Evolutionary conservation across 176 grass and related monocot genomes (phyloP), one percentile per base, ranked within the genome.

Genomic region (Ananas comosus): DNA sequence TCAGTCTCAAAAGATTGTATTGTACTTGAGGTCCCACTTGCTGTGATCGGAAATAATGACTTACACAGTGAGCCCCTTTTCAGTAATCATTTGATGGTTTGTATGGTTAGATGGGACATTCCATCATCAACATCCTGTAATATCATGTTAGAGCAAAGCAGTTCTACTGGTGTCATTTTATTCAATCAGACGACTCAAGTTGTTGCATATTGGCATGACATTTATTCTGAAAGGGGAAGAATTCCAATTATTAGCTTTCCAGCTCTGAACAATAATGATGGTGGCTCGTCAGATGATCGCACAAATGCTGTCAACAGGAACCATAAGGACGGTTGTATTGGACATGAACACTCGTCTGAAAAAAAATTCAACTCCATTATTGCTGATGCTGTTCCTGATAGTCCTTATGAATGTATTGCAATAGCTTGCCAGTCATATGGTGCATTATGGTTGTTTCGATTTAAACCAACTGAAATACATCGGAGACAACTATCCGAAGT

Each of bases 181-280:
- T 92, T 64, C 70, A 90, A 97, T 69, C 79, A 65, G 77, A 83
- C 51, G 68, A 86, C 82, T 76, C 84, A 80, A 78, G 77, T 74
- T 74, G 50, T 93, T 63, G 86, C 75, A 11, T 97, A 88, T 75
- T 97, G 94, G 94, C 81, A 86, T 80, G 86, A 97, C 53, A 83
- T 97, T 29, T 88, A 79, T 80, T 74, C 67, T 72, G 77, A 88
- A 71, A 87, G 64, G 68, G 69, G 50, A 50, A 83, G 64, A 51
- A 64, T 59, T 77, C 84, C 78, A 81, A 65, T 90, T 77, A 61
- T 85, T 74, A 79, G 70, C 74, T 69, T 67, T 50, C 42, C 75
- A 18, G 21, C n/a, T 10, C 56, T 42, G 5, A 42, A 61, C 24
- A 17, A 47, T 48, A 75, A 47, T 21, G 12, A 57, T 48, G 63